Percentiles rank a stretch among this genome's conserved stretches.
phyloP scores from a whole-genome alignment of 106 monocot species.

The Platanthera guangdongensis region DNA sequence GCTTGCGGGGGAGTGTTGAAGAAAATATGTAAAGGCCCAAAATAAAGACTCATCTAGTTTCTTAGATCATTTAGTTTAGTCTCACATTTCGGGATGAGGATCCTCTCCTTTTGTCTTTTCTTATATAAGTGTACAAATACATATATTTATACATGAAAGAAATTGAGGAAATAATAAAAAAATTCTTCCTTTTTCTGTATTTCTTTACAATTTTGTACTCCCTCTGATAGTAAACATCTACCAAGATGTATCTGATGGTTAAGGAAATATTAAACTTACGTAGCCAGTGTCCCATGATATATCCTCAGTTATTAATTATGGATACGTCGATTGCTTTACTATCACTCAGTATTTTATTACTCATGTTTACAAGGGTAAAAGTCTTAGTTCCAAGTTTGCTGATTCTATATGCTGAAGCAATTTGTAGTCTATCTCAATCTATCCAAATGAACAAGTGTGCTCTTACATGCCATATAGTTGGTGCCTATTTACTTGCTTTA shows the following conservation, averaged over 20 bases:
- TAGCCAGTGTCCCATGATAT: not conserved
- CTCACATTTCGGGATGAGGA: too few relatives aligned
- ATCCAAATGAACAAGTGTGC: not conserved
- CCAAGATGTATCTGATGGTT: not conserved
- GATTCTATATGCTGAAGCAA: not conserved
- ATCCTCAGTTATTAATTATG: not conserved
- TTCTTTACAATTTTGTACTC: too few relatives aligned
- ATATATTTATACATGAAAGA: too few relatives aligned
- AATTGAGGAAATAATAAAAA: too few relatives aligned
- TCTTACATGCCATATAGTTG: not conserved
- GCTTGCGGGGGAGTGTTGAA: too few relatives aligned
- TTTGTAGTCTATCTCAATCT: not conserved
- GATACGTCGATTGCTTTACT: not conserved
- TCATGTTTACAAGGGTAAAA: not conserved
- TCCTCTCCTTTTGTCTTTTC: too few relatives aligned
- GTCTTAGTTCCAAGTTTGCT: not conserved
- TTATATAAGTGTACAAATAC: too few relatives aligned
- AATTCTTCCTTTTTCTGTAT: too few relatives aligned
- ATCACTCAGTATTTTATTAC: not conserved
- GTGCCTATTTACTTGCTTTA: not conserved
- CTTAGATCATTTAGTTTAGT: too few relatives aligned
- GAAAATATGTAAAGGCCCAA: too few relatives aligned
- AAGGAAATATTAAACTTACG: not conserved
- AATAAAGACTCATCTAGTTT: too few relatives aligned
- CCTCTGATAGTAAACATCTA: not conserved